Base-by-base conservation (phyloP, 1,284 basidiomycete species). In the Neolentinus lepideus region DNA sequence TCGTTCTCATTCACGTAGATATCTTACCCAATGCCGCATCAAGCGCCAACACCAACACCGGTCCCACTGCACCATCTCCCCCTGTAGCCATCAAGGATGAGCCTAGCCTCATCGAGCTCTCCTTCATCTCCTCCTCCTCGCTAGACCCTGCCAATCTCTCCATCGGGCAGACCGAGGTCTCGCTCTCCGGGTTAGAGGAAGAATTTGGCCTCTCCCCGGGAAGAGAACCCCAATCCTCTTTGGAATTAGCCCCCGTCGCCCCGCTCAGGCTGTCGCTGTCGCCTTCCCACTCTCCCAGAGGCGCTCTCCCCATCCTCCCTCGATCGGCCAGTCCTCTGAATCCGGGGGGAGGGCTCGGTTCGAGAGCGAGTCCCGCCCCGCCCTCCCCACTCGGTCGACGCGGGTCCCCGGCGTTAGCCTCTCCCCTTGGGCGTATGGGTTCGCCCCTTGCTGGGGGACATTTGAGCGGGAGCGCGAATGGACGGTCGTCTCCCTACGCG, bases 81-180 rank as follows among this genome's bases (percentile, higher is more conserved):
- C 10, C 57, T 10, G 56, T 64, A 1, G 58, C 59, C 14, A 48
- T 55, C 35, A 65, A 66, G 55, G 71, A 69, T 51, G 71, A 75
- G 47, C 59, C 60, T 11, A 58, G 62, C 14, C 62, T 62, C 4
- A 59, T 66, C 51, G 74, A 75, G 33, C 57, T 68, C 11, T 76
- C 74, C 2, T 71, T 73, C 58, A 57, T 65, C 51, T 74, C 75
- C 4, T 64, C 21, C 54, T 64, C 51, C 65, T 65, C 21, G 8
- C 56, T 70, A 54, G 72, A 74, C 46, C 70, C 70, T 2, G 61
- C 62, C 29, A 73, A 71, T 43, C 54, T 64, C 4, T 67, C 66
- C 2, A 60, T 66, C 3, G 60, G 60, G n/a, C 58, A 65, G 50
- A 64, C 67, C 22, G 66, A 67, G 29, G 60, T 64, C 11, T 66